Conservation (phyloP, 768 basidiomycete species). For the Postia placenta region DNA sequence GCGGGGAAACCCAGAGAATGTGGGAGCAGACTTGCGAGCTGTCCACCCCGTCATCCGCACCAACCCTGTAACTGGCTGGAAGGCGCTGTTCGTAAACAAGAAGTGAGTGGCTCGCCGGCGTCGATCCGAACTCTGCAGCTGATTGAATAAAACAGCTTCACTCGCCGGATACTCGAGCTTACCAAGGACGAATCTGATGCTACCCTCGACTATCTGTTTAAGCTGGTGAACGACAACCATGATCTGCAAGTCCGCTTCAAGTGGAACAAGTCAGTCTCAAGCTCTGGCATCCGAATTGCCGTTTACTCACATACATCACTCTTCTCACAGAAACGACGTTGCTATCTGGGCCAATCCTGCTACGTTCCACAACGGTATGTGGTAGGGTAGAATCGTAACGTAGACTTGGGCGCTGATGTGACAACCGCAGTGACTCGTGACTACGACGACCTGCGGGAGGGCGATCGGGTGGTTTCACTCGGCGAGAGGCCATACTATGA, state of each 20-base stretch:
- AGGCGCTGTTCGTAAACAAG: slow-evolving; percentile 49
- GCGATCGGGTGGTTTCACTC: slow-evolving; percentile 47
- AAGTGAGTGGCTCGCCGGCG: slow-evolving; percentile 5
- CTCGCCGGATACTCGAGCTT: slow-evolving; percentile 47
- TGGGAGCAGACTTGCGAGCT: slow-evolving; percentile 39
- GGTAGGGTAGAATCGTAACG: background rate
- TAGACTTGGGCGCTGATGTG: background rate
- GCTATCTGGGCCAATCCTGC: slow-evolving; percentile 61
- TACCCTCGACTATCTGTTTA: slow-evolving; percentile 41
- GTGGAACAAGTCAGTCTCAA: slow-evolving; percentile 29
- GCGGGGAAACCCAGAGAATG: slow-evolving; percentile 50
- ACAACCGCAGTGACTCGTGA: slow-evolving; percentile 18
- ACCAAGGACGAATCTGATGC: slow-evolving; percentile 47
- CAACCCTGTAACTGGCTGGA: slow-evolving; percentile 57
- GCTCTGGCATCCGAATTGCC: background rate
- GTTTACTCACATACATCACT: background rate
- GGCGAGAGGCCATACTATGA: slow-evolving; percentile 51
- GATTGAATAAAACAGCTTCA: slow-evolving; percentile 37
- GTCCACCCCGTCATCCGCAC: slow-evolving; percentile 53
- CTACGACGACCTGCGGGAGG: slow-evolving; percentile 32
- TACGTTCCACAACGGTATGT: slow-evolving; percentile 38
- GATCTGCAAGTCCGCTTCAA: slow-evolving; percentile 51
- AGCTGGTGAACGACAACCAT: slow-evolving; percentile 51
- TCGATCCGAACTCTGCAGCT: background rate
- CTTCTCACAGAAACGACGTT: slow-evolving; percentile 31